A percentile compares a stretch with the other conserved stretches of the same genome.
phyloP scores from a whole-genome alignment of 2,329 filamentous ascomycete genomes.

The Pochonia chlamydosporia region DNA sequence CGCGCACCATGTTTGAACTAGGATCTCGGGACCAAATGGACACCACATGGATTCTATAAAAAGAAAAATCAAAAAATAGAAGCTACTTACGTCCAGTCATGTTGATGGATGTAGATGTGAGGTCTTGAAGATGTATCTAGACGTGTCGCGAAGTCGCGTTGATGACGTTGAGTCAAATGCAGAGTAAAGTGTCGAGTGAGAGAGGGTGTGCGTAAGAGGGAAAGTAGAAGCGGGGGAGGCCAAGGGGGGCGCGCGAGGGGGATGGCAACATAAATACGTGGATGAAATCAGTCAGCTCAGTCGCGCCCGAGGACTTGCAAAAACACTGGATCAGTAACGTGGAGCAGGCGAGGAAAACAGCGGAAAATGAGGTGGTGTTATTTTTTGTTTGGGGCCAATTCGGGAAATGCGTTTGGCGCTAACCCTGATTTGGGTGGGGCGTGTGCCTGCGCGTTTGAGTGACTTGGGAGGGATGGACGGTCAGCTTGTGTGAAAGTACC shows the following conservation, averaged over 20 bases:
- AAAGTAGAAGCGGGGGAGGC: constrained; percentile 18
- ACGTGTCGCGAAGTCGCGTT: constrained; percentile 12
- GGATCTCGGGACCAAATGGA: too few species aligned
- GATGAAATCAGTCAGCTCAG: constrained; percentile 26
- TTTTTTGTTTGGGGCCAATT: constrained; percentile 5
- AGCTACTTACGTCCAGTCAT: constrained; percentile 68
- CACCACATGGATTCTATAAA: not conserved
- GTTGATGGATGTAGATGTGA: constrained; percentile 35
- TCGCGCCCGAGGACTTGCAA: not conserved
- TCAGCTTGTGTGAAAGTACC: not conserved
- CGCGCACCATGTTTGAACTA: not conserved
- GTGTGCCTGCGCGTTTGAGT: not conserved
- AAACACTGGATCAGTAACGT: constrained; percentile 14
- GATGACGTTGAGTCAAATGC: constrained; percentile 15
- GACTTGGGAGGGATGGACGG: not conserved
- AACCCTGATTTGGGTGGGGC: not conserved
- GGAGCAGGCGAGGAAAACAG: not conserved
- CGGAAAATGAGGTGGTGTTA: not conserved
- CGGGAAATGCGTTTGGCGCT: not conserved
- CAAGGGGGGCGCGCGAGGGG: constrained; percentile 19
- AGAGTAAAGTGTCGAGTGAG: constrained; percentile 17
- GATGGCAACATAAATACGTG: constrained; percentile 29
- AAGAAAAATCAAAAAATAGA: constrained; percentile 9
- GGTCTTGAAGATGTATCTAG: not conserved
- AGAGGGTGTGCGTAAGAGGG: constrained; percentile 14